Evolutionary conservation across 139 green algal genomes (phyloP).

Genomic region (Axilococcus clingmanii): DNA sequence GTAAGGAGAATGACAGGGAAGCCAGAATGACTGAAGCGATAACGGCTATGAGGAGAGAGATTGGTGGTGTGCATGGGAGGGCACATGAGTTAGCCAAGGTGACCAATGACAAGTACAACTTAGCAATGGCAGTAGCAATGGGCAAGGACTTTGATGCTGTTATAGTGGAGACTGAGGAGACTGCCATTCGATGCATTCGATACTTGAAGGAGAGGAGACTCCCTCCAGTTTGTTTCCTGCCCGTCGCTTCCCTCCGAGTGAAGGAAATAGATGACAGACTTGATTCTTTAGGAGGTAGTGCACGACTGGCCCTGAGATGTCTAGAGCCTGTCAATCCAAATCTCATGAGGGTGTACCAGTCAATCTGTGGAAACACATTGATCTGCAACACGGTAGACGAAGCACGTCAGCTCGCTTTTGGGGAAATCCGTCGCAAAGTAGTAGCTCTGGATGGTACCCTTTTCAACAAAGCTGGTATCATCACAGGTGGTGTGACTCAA

Average conservation of each 20-base stretch:
- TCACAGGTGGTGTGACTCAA: slow-evolving; percentile 59
- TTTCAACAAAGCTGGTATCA: slow-evolving; percentile 69
- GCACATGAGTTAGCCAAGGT: slow-evolving; percentile 71
- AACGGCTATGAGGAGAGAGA: slow-evolving; percentile 41
- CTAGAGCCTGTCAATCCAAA: slow-evolving; percentile 54
- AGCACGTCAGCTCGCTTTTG: slow-evolving; percentile 62
- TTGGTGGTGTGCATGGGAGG: slow-evolving; percentile 73
- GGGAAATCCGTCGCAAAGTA: slow-evolving; percentile 52
- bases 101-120: slow-evolving; percentile 64
- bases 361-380: slow-evolving; percentile 67
- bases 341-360: slow-evolving; percentile 48
- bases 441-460: slow-evolving; percentile 80
- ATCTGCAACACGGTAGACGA: slow-evolving; percentile 80
- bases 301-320: slow-evolving; percentile 74
- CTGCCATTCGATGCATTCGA: slow-evolving; percentile 67
- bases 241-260: slow-evolving; percentile 18
- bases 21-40: no score
- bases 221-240: slow-evolving; percentile 82
- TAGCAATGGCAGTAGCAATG: slow-evolving; percentile 80
- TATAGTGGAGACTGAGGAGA: slow-evolving; percentile 67
- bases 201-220: slow-evolving; percentile 48
- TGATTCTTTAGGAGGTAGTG: slow-evolving; percentile 58
- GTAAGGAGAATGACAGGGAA: slow-evolving; percentile 57
- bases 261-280: slow-evolving; percentile 71
- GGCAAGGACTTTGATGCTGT: slow-evolving; percentile 82